Conservation (phyloP, 176 grass and related monocot species). For the Thinopyrum elongatum region DNA sequence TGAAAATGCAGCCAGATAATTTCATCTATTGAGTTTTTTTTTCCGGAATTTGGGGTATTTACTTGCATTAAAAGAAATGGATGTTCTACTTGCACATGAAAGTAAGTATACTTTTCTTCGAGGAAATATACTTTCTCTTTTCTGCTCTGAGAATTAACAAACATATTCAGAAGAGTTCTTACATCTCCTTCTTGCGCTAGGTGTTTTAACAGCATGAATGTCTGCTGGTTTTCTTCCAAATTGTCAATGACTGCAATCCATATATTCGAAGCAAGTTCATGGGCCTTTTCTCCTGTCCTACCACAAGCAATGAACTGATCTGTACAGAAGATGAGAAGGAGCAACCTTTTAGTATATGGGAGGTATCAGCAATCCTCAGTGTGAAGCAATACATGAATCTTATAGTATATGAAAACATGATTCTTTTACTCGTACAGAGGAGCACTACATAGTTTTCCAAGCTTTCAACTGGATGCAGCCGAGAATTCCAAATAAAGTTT, state of each 20-base stretch:
- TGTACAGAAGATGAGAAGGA: constrained; percentile 31
- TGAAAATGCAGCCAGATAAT: neutral
- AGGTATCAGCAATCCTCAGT: constrained; percentile 2
- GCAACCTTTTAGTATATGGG: too few species aligned
- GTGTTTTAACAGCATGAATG: constrained; percentile 69
- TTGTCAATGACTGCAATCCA: constrained; percentile 92
- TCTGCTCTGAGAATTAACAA: neutral
- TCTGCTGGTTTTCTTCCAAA: constrained; percentile 85
- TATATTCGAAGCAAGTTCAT: constrained; percentile 88
- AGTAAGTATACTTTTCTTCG: neutral
- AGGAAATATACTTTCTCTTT: neutral
- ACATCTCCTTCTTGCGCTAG: constrained; percentile 92
- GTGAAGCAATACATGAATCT: constrained; percentile 14
- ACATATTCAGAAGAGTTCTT: constrained; percentile 30
- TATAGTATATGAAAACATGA: constrained; percentile 7
- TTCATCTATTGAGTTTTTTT: neutral
- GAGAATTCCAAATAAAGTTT: neutral
- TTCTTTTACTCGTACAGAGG: constrained; percentile 11
- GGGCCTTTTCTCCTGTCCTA: constrained; percentile 80
- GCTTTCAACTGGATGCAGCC: neutral
- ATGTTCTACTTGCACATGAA: too few species aligned
- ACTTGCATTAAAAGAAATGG: too few species aligned
- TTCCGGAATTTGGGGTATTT: neutral
- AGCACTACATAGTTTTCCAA: neutral
- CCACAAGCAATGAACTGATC: constrained; percentile 98